Evolutionary conservation across 2,329 filamentous ascomycete species (phyloP).

Genomic region (Paraconiothyrium sp.): DNA sequence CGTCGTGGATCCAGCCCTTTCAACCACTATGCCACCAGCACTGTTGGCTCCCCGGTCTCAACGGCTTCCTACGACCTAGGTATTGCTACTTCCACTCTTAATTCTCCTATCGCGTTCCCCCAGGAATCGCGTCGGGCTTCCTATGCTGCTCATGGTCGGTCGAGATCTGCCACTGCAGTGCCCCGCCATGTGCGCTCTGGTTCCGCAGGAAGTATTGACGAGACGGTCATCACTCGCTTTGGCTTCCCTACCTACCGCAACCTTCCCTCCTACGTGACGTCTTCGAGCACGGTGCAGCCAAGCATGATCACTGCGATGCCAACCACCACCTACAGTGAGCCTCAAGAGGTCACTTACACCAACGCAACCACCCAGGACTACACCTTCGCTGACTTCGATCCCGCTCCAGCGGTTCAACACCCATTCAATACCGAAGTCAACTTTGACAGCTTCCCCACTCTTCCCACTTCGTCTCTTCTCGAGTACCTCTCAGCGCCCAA

Average conservation of each 20-base stretch:
- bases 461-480: constrained; percentile 73
- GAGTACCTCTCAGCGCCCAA: constrained; percentile 82
- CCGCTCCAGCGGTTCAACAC: constrained; percentile 56
- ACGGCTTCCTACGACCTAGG: constrained; percentile 53
- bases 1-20: constrained; percentile 58
- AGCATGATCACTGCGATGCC: constrained; percentile 53
- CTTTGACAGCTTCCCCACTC: constrained; percentile 49
- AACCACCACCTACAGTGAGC: constrained; percentile 37
- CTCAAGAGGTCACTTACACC: constrained; percentile 46
- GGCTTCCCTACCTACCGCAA: constrained; percentile 87
- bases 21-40: constrained; percentile 49
- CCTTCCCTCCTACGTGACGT: constrained; percentile 67
- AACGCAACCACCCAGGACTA: constrained; percentile 43
- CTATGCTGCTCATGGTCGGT: constrained; percentile 53
- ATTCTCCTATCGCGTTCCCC: constrained; percentile 69
- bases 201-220: constrained; percentile 75
- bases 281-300: constrained; percentile 46
- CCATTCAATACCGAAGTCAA: constrained; percentile 52
- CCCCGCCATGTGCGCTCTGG: constrained; percentile 61
- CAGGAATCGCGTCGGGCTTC: constrained; percentile 48
- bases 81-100: constrained; percentile 59
- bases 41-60: constrained; percentile 56
- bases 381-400: constrained; percentile 47
- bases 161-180: constrained; percentile 35
- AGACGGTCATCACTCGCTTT: constrained; percentile 72